These are phyloP conservation scores for Nemophila menziesii DNA, from an alignment of 257 asterid genomes.

Conservation along the genomic window DNA sequence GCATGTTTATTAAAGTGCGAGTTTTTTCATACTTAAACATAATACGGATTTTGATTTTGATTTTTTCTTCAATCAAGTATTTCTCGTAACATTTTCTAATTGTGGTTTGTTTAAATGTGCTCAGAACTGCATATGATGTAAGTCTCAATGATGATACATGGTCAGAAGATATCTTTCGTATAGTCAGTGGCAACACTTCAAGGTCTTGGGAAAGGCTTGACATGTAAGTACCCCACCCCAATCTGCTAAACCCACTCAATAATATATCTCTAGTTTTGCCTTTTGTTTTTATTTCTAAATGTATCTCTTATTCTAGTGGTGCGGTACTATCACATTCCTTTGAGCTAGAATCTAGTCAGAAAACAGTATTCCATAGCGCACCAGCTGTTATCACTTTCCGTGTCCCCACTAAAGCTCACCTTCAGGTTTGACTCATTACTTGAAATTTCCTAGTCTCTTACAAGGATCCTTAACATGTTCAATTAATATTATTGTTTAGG, in stretches of 20 bases:
- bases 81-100: too few species aligned
- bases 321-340: conserved; percentile 62
- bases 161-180: conserved; percentile 48
- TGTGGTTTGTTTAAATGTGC: too few species aligned
- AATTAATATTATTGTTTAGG: conserved; percentile 35
- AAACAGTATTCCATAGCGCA: conserved; percentile 48
- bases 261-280: too few species aligned
- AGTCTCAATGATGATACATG: conserved; percentile 71
- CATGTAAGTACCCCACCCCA: conserved; percentile 53
- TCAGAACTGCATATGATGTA: conserved; percentile 92
- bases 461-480: conserved; percentile 5
- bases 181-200: conserved; percentile 72
- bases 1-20: too few species aligned
- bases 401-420: conserved; percentile 63
- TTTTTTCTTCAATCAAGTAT: too few species aligned
- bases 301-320: conserved; percentile 40
- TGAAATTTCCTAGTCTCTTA: conserved; percentile 1
- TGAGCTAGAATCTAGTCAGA: conserved; percentile 72
- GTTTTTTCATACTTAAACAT: too few species aligned
- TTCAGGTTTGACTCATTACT: conserved; percentile 43
- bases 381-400: conserved; percentile 85
- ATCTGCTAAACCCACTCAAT: background rate
- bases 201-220: conserved; percentile 93
- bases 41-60: too few species aligned
- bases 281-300: conserved; percentile 2